Percentiles rank a stretch among this genome's conserved stretches.
These are phyloP conservation scores for Brasilioporus rufonigricans DNA, from an alignment of 768 basidiomycete genomes.

Conservation along the genomic window DNA sequence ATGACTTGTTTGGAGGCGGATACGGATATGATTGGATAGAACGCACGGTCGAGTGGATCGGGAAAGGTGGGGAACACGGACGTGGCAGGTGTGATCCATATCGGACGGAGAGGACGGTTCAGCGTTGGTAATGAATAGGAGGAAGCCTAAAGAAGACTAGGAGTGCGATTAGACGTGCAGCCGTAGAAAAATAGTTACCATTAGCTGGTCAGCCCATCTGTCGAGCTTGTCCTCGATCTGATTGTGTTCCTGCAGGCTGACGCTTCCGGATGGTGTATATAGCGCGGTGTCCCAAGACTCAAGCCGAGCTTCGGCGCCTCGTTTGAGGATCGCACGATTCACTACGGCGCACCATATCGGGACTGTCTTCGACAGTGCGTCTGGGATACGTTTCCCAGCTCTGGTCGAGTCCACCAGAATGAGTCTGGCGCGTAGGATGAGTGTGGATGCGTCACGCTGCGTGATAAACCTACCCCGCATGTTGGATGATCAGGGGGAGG, in stretches of 20 bases:
- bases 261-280: conserved; percentile 68
- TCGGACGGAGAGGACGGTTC: conserved; percentile 66
- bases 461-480: conserved; percentile 50
- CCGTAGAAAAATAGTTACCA: conserved; percentile 39
- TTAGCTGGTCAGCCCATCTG: conserved; percentile 65
- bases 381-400: conserved; percentile 90
- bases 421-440: conserved; percentile 43
- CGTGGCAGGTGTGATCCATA: conserved; percentile 85
- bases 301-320: background rate
- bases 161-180: background rate
- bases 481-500: conserved; percentile 50
- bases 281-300: conserved; percentile 55
- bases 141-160: conserved; percentile 48
- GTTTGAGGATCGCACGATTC: conserved; percentile 55
- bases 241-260: conserved; percentile 72
- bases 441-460: background rate
- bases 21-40: conserved; percentile 75
- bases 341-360: conserved; percentile 94
- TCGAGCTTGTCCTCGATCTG: conserved; percentile 71
- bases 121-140: conserved; percentile 67
- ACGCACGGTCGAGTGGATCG: conserved; percentile 27
- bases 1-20: conserved; percentile 76
- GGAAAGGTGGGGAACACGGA: conserved; percentile 44
- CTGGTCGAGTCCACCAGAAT: conserved; percentile 92
- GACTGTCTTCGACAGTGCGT: conserved; percentile 89